phyloP scores from a whole-genome alignment of 140 eudicot species.

The Artemisia princeps region DNA sequence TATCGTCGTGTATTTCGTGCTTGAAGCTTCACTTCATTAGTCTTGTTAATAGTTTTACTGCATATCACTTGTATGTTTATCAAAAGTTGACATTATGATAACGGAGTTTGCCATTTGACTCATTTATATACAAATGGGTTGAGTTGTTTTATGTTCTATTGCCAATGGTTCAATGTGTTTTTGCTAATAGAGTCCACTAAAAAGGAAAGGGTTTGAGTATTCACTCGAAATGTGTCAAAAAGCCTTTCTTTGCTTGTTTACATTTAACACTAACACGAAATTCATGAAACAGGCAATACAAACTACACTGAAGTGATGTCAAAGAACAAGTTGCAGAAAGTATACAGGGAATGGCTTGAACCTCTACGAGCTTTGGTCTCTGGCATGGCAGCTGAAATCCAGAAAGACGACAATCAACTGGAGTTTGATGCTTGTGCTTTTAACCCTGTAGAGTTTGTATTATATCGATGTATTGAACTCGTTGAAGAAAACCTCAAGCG shows the following conservation, averaged over 20 bases:
- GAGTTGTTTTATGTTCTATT: neutral
- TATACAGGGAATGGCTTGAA: constrained; percentile 69
- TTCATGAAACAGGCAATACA: constrained; percentile 62
- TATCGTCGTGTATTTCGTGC: neutral
- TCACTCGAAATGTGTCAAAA: no score
- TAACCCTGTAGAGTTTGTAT: constrained; percentile 73
- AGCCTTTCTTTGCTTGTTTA: neutral
- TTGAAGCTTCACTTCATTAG: neutral
- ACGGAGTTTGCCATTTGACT: neutral
- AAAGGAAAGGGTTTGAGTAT: no score
- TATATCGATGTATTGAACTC: constrained; percentile 82
- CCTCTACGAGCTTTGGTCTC: constrained; percentile 60
- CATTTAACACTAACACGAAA: constrained; percentile 8
- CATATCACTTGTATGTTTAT: neutral
- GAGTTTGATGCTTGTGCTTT: constrained; percentile 50
- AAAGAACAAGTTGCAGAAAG: constrained; percentile 55
- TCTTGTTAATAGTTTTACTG: neutral
- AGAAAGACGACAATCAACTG: constrained; percentile 26
- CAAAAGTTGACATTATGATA: neutral
- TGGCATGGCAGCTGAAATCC: constrained; percentile 43
- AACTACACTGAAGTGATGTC: constrained; percentile 58
- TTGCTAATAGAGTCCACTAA: no score
- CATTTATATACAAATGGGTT: no score
- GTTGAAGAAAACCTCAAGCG: constrained; percentile 67
- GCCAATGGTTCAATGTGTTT: no score